Percentiles rank a stretch among this genome's conserved stretches.
These are phyloP conservation scores for Lactarius quietus DNA, from an alignment of 768 basidiomycete species.

Conservation along the genomic window DNA sequence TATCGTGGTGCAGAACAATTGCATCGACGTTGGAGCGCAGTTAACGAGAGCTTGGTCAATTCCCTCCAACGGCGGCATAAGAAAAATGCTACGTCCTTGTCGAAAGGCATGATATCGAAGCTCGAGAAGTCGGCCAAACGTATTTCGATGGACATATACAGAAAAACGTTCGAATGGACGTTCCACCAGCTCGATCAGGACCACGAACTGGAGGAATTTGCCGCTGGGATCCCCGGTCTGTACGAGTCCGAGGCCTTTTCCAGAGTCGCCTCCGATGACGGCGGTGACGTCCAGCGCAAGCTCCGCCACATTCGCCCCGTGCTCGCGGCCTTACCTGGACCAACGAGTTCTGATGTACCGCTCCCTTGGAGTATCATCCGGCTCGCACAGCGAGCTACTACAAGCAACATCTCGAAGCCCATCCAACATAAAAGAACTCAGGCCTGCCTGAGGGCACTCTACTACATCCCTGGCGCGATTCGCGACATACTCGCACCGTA, in stretches of 20 bases:
- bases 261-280: neutral
- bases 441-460: neutral
- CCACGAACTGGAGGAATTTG: neutral
- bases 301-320: neutral
- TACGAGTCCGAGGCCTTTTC: neutral
- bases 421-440: neutral
- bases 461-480: neutral
- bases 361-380: slow-evolving; percentile 2
- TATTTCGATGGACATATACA: neutral
- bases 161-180: neutral
- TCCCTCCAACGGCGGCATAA: neutral
- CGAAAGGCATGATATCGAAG: neutral
- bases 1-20: neutral
- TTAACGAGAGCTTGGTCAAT: neutral
- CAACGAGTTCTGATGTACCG: neutral
- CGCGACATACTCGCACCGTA: neutral
- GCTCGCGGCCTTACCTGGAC: slow-evolving; percentile 3
- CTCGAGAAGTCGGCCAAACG: neutral
- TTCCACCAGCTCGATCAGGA: neutral
- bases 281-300: neutral
- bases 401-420: neutral
- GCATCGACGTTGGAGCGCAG: neutral
- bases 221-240: neutral
- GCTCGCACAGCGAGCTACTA: neutral
- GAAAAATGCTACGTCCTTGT: neutral